Evolutionary conservation across 768 basidiomycete species (phyloP), one percentile per base, ranked within the genome.

Genomic region (Trametes punicea): DNA sequence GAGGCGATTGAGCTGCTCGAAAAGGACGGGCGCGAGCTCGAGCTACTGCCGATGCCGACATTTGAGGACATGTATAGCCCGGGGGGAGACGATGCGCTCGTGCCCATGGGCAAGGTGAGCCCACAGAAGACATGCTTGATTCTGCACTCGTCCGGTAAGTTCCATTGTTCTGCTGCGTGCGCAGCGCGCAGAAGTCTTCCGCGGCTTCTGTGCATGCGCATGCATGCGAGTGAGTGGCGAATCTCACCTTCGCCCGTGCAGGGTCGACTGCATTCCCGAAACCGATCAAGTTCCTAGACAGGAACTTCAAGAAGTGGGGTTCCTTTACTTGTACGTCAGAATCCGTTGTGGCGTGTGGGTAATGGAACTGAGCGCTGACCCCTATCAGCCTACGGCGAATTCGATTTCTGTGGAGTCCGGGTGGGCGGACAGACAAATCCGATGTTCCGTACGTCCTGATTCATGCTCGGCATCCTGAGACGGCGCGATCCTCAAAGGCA

Each of bases 381-480:
- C 20, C 30, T 41, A 23, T 23, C 55, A 64, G 61, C 41, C 38
- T 60, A 39, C 33, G 61, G 63, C 33, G 57, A 60, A 23, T 46
- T 58, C 18, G 57, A 68, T 42, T 50, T 68, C n/a, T 46, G 56
- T n/a, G 64, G 59, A 6, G 34, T 65, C 10, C 52, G 60, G 10
- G 50, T 66, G 27, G 63, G 55, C 16, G 56, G 50, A 8, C 67
- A 69, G 47, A 29, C 62, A 9, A 55, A 62, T 23, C 66, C 65
- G 5, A 61, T 68, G 42, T 70, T 65, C 62, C 67, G 66, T 64
- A 61, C 52, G 63, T 62, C 21, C 10, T 25, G n/a, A 34, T 21
- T 44, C 34, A 25, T 27, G 7, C 15, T 13, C n/a, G 9, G 0
- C 9, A 11, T 0, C 7, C 6, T 29, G 42, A 25, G 31, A 33